A percentile compares a stretch with the other conserved stretches of the same genome.
phyloP scores from a whole-genome alignment of 805 yeast species.

The Komagataella pastoris region DNA sequence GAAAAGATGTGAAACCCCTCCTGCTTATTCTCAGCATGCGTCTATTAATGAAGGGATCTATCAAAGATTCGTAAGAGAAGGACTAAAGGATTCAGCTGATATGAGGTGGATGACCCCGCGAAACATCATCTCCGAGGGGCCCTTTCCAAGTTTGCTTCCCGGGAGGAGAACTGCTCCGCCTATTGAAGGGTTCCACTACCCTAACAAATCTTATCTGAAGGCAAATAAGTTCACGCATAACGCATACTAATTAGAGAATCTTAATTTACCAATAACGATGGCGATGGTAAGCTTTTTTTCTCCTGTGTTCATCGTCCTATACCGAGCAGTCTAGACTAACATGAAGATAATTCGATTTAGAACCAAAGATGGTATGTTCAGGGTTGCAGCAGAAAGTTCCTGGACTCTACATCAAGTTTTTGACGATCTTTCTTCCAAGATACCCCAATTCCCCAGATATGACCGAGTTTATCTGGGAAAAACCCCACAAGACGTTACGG shows the following conservation, averaged over 20 bases:
- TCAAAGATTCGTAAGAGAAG: not conserved
- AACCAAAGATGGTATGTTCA: constrained; percentile 70
- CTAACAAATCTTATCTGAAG: not conserved
- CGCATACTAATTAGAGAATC: not conserved
- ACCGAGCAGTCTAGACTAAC: not conserved
- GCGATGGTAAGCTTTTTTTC: not conserved
- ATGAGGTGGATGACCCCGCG: not conserved
- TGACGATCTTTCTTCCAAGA: constrained; percentile 9
- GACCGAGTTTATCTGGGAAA: constrained; percentile 19
- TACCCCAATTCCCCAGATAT: constrained; percentile 20
- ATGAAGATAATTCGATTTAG: constrained; percentile 29
- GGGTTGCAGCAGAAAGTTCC: constrained; percentile 29
- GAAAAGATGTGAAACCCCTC: not conserved
- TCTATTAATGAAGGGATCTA: not conserved
- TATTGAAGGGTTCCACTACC: not conserved
- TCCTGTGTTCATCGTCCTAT: too few species aligned
- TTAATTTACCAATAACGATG: not conserved
- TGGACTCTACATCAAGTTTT: constrained; percentile 10
- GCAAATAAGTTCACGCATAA: not conserved
- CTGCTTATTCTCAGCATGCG: not conserved
- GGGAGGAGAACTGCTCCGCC: not conserved
- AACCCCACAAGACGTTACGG: constrained; percentile 24
- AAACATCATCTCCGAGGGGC: not conserved
- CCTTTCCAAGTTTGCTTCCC: not conserved
- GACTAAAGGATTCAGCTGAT: not conserved